phyloP scores from a whole-genome alignment of 164 flowering plant species.

The Stephania yunnanensis region DNA sequence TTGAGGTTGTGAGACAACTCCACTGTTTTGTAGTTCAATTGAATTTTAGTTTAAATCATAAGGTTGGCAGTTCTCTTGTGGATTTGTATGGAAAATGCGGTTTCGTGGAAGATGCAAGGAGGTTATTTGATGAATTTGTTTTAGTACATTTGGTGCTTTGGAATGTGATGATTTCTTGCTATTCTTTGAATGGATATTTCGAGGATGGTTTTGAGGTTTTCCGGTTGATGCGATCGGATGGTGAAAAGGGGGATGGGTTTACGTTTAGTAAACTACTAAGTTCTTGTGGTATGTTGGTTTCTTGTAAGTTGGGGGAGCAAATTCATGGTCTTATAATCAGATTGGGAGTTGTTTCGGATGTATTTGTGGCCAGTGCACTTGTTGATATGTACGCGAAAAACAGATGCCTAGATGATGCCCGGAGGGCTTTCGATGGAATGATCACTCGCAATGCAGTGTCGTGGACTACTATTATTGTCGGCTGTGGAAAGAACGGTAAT shows the following conservation, averaged over 20 bases:
- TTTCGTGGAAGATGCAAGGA: slow-evolving; percentile 36
- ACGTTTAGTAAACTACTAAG: slow-evolving; percentile 48
- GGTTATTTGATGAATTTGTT: slow-evolving; percentile 34
- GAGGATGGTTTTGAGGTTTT: slow-evolving; percentile 37
- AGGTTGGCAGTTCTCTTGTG: slow-evolving; percentile 39
- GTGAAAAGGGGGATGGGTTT: slow-evolving; percentile 42
- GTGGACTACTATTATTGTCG: slow-evolving; percentile 70
- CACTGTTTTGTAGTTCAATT: slow-evolving; percentile 43
- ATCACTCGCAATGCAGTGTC: slow-evolving; percentile 39
- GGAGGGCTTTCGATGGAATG: slow-evolving; percentile 50
- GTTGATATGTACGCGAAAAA: slow-evolving; percentile 60
- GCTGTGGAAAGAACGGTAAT: slow-evolving; percentile 50
- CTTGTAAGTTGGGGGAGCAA: slow-evolving; percentile 37
- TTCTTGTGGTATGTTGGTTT: slow-evolving; percentile 26
- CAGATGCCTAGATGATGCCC: slow-evolving; percentile 36
- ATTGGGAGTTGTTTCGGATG: slow-evolving; percentile 35
- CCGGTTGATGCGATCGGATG: slow-evolving; percentile 35
- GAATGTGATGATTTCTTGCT: slow-evolving; percentile 63
- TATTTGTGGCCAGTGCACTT: slow-evolving; percentile 48
- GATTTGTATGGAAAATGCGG: slow-evolving; percentile 52
- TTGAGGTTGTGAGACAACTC: slow-evolving; percentile 36
- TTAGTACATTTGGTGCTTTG: slow-evolving; percentile 51
- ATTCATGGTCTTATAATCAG: slow-evolving; percentile 42
- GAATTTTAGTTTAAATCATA: slow-evolving; percentile 30
- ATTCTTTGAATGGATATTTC: slow-evolving; percentile 33